A percentile compares a stretch with the other conserved stretches of the same genome.
phyloP scores from a whole-genome alignment of 148 eudicot species.

The Beta vulgaris region DNA sequence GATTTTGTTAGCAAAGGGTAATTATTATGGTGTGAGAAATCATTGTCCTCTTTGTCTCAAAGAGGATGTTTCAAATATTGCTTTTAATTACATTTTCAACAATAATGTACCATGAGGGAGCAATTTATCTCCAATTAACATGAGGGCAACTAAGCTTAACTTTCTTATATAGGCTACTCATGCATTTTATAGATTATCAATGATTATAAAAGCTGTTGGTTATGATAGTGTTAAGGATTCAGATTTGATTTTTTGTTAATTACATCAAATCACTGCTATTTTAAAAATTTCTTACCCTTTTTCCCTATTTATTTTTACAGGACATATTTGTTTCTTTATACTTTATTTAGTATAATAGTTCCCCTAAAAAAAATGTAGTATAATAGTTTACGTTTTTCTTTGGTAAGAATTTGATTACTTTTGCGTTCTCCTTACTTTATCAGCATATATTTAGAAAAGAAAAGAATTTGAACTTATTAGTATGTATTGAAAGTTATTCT shows the following conservation, averaged over 20 bases:
- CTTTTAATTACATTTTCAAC: conserved; percentile 13
- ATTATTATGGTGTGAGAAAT: conserved; percentile 22
- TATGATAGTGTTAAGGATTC: neutral
- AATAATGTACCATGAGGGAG: neutral
- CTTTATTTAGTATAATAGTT: too few species aligned
- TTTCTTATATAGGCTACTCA: neutral
- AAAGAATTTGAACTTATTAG: too few species aligned
- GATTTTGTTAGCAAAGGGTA: conserved; percentile 25
- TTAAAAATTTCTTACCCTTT: neutral
- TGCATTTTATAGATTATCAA: neutral
- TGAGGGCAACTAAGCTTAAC: neutral
- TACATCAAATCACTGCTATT: neutral
- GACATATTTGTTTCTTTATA: too few species aligned
- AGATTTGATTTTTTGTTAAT: neutral
- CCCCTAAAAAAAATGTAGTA: too few species aligned
- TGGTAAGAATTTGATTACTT: too few species aligned
- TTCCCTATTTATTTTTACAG: too few species aligned
- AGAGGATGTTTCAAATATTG: neutral
- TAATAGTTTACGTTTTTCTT: too few species aligned
- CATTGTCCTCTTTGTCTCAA: conserved; percentile 23
- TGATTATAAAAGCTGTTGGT: neutral
- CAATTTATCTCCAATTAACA: neutral
- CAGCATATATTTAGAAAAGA: too few species aligned
- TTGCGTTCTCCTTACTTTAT: too few species aligned
- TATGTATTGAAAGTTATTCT: too few species aligned